Conservation (phyloP, 306 rosid species). For the Urtica urens region DNA sequence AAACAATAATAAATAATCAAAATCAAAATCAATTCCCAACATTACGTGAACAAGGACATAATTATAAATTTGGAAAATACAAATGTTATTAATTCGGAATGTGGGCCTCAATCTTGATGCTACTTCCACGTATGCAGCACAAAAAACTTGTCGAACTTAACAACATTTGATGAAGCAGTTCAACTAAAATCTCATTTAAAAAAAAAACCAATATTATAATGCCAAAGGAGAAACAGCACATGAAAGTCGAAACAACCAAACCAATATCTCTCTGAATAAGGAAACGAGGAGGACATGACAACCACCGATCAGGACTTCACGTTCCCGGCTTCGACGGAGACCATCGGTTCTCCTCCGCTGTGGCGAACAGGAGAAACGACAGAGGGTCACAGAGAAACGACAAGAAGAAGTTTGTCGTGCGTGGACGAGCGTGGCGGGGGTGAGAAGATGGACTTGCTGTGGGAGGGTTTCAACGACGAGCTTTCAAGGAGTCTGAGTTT, state of each 20-base stretch:
- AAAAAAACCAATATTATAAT: not conserved
- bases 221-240: not conserved
- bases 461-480: conserved; percentile 9
- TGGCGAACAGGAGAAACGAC: not conserved
- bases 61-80: not conserved
- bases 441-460: conserved; percentile 8
- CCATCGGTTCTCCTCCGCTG: conserved; percentile 6
- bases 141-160: not conserved
- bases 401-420: not conserved
- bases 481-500: not conserved
- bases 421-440: not conserved
- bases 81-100: too few relatives aligned
- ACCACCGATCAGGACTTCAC: conserved; percentile 3
- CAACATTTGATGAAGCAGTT: not conserved
- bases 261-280: too few relatives aligned
- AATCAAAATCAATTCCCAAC: too few relatives aligned
- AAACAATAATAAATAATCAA: too few relatives aligned
- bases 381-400: not conserved
- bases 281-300: not conserved
- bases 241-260: not conserved
- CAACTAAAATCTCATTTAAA: conserved; percentile 5
- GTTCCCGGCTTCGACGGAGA: not conserved
- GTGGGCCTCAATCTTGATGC: not conserved
- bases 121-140: not conserved
- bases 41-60: not conserved